Evolutionary conservation across 345 rosid species (phyloP).

Genomic region (Gossypium turneri): DNA sequence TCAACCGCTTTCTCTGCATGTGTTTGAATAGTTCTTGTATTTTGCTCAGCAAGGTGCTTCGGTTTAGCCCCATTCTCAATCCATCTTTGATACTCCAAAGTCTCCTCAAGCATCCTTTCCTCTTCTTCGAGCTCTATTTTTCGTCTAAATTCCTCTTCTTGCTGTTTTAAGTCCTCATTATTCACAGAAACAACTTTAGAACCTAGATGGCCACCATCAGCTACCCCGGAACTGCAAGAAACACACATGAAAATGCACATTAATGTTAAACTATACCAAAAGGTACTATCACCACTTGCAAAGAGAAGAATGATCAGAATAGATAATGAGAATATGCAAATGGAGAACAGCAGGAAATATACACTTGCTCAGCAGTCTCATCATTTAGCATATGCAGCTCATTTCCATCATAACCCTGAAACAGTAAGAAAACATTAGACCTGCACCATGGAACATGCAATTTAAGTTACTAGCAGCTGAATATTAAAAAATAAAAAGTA

Average conservation of each 20-base stretch:
- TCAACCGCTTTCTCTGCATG: constrained; percentile 33
- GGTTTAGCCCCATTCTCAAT: constrained; percentile 89
- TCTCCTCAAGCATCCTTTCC: constrained; percentile 84
- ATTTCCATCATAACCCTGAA: constrained; percentile 48
- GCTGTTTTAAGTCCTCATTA: constrained; percentile 48
- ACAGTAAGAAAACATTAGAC: constrained; percentile 23
- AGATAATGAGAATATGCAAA: not conserved
- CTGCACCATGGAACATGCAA: constrained; percentile 1
- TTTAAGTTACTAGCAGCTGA: constrained; percentile 6
- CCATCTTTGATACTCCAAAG: constrained; percentile 78
- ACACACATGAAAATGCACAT: constrained; percentile 21
- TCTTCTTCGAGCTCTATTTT: constrained; percentile 82
- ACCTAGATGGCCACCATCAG: constrained; percentile 48
- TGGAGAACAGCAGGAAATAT: constrained; percentile 18
- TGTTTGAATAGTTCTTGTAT: constrained; percentile 44
- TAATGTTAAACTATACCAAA: constrained; percentile 5
- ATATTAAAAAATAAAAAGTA: not conserved
- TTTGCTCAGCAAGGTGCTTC: constrained; percentile 84
- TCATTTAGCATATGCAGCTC: constrained; percentile 42
- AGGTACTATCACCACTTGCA: not conserved
- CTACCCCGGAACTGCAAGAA: constrained; percentile 53
- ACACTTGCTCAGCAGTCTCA: constrained; percentile 54
- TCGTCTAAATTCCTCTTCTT: constrained; percentile 73
- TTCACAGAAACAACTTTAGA: constrained; percentile 37
- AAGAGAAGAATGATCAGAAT: not conserved